Evolutionary conservation across 257 asterid genomes (phyloP).

Genomic region (Haberlea rhodopensis): DNA sequence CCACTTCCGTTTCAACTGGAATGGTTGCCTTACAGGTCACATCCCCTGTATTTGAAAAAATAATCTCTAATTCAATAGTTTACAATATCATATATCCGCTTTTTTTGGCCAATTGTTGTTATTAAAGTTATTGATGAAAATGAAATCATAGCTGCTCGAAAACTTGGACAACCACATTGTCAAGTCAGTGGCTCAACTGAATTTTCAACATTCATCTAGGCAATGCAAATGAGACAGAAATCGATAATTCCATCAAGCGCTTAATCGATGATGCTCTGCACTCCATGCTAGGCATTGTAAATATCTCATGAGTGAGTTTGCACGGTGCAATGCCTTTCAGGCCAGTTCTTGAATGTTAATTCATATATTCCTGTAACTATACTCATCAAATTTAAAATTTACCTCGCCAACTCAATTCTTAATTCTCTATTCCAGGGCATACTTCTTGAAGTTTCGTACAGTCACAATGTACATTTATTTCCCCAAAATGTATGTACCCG

Average conservation of each 20-base stretch:
- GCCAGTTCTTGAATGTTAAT: background rate
- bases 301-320: background rate
- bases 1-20: conserved; percentile 82
- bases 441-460: background rate
- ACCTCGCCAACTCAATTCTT: background rate
- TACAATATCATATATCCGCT: conserved; percentile 4
- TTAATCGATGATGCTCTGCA: background rate
- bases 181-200: background rate
- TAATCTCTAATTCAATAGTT: background rate
- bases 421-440: background rate
- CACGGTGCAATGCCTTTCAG: background rate
- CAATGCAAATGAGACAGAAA: background rate
- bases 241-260: background rate
- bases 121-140: background rate
- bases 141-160: background rate
- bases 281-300: background rate
- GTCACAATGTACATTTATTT: background rate
- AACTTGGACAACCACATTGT: background rate
- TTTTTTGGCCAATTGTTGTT: background rate
- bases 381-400: background rate
- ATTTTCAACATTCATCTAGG: conserved; percentile 1
- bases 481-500: background rate
- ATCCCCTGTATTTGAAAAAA: conserved; percentile 55
- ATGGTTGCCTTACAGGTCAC: conserved; percentile 95
- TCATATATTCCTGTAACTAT: conserved; percentile 4